Evolutionary conservation across 768 basidiomycete genomes (phyloP).

Genomic region (Boletus subparvulus): DNA sequence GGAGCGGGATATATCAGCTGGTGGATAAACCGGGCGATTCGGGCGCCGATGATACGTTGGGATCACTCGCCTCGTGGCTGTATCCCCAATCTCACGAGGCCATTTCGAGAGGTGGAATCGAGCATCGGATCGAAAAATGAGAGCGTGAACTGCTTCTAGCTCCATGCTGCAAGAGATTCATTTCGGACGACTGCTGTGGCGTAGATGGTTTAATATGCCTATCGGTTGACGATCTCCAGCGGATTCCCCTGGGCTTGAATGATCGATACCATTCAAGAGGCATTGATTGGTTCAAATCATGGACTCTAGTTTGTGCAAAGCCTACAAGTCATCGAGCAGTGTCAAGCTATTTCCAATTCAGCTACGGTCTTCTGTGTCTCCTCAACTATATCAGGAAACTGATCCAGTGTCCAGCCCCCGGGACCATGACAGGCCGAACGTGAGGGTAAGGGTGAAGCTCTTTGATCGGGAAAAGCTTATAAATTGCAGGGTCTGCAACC

Average conservation of each 20-base stretch:
- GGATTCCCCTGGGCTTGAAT: not conserved
- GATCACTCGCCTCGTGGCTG: too few species aligned
- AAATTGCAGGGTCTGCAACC: constrained; percentile 18
- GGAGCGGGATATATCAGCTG: too few species aligned
- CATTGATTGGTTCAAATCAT: not conserved
- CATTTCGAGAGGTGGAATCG: too few species aligned
- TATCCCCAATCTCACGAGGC: too few species aligned
- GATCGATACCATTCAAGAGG: not conserved
- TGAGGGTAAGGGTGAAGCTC: constrained; percentile 15
- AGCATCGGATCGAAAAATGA: too few species aligned
- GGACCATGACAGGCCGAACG: constrained; percentile 13
- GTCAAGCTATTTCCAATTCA: constrained; percentile 2
- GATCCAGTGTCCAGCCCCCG: constrained; percentile 24
- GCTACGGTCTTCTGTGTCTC: constrained; percentile 16
- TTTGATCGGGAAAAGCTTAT: not conserved
- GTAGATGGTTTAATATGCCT: not conserved
- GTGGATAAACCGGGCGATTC: too few species aligned
- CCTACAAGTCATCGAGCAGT: not conserved
- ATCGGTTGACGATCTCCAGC: not conserved
- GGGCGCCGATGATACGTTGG: too few species aligned
- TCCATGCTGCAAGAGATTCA: not conserved
- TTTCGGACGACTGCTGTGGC: not conserved
- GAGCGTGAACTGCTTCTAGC: not conserved
- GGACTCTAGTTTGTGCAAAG: not conserved
- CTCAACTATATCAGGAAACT: constrained; percentile 23